phyloP scores from a whole-genome alignment of 1,284 basidiomycete genomes.

The Golubevia pallescens region DNA sequence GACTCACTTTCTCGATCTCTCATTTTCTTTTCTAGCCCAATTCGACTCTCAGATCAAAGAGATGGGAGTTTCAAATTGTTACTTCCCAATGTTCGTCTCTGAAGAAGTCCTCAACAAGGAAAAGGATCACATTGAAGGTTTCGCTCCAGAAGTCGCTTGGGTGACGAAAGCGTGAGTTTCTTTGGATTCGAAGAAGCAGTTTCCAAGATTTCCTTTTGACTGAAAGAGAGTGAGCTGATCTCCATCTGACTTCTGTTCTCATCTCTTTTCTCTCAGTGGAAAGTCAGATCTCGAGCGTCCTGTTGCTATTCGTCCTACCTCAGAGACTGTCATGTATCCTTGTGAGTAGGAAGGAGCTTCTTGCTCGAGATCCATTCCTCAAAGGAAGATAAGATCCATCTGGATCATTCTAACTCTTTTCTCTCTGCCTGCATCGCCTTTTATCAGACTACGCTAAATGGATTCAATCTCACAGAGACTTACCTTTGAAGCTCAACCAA shows the following conservation, averaged over 20 bases:
- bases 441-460: slow-evolving; percentile 83
- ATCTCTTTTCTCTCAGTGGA: slow-evolving; percentile 71
- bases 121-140: slow-evolving; percentile 99
- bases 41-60: slow-evolving; percentile 77
- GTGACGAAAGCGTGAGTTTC: slow-evolving; percentile 86
- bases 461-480: slow-evolving; percentile 96
- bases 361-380: no score
- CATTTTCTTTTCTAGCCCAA: slow-evolving; percentile 12
- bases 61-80: slow-evolving; percentile 93
- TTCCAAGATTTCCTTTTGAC: no score
- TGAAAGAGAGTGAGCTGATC: no score
- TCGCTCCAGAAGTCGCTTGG: slow-evolving; percentile 99
- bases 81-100: slow-evolving; percentile 99
- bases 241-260: no score
- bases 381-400: no score
- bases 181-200: background rate
- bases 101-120: slow-evolving; percentile 90
- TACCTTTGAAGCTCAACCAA: slow-evolving; percentile 95
- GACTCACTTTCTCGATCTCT: slow-evolving; percentile 42
- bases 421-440: background rate
- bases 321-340: slow-evolving; percentile 97
- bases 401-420: background rate
- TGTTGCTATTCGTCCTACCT: slow-evolving; percentile 96
- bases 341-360: no score
- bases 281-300: slow-evolving; percentile 93